Evolutionary conservation across 2,329 filamentous ascomycete species (phyloP), one percentile per base, ranked within the genome.

Genomic region (Xylariaceae sp.): DNA sequence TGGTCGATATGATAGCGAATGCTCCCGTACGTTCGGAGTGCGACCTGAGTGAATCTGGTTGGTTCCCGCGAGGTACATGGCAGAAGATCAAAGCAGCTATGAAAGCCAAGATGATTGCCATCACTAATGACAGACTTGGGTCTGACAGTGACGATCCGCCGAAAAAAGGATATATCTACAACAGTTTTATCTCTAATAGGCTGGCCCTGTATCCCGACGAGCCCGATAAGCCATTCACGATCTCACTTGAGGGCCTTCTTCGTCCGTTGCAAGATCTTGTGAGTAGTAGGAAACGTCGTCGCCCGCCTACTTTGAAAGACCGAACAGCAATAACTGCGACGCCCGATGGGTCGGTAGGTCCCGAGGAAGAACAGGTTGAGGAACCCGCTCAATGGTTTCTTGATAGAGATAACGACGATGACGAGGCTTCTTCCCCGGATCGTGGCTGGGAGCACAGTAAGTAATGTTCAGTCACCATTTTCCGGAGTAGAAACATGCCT

Each of bases 41-140:
- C 69, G 84, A 88, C 60, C 69, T 75, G 5, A 67, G 76, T 47
- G 78, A 78, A 42, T 88, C 89, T 62, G 92, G 92, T 1, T 99
- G 89, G 89, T 96, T 86, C 67, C 82, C 86, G 58, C 87, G 86
- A 54, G 90, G 90, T 5, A 85, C 88, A 0, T 86, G 90, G 77
- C 84, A 86, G 42, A 96, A 96, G 67, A 85, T 86, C 42, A 91
- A 92, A 64, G 84, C 87, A 2, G 85, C 95, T 60, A 92, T 96
- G 86, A 89, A 91, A 67, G 85, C 86, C 46, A 96, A 95, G 72
- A 85, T 96, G 65, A 78, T 85, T 10, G 80, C 81, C 1, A 80
- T 91, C 44, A 78, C 83, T 18, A 80, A 81, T 43, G 75, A 77
- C 8, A 75, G 80, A 22, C 71, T 72, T 15, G 70, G 85, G 0